phyloP scores from a whole-genome alignment of 2,329 filamentous ascomycete genomes.

The Mariannaea sp. region DNA sequence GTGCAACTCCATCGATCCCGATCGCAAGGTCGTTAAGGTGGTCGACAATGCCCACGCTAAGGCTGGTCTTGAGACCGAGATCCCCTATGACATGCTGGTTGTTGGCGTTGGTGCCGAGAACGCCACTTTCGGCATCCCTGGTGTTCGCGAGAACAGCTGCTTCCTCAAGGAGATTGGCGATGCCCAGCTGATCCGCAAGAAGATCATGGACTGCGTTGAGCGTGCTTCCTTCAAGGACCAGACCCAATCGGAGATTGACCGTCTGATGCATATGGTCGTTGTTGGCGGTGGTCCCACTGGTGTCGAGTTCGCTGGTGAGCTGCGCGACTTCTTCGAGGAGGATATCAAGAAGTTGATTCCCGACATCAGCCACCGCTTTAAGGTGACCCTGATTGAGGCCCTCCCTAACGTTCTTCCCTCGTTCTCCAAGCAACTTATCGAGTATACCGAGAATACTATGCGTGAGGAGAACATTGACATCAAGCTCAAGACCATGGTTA shows the following conservation, averaged over 20 bases:
- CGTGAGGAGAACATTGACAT: constrained; percentile 98
- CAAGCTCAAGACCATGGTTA: constrained; percentile 98
- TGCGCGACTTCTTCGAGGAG: constrained; percentile 98
- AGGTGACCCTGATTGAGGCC: constrained; percentile 96
- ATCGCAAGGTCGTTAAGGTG: constrained; percentile 86
- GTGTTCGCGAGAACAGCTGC: constrained; percentile 92
- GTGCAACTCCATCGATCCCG: constrained; percentile 91
- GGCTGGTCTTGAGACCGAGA: constrained; percentile 79
- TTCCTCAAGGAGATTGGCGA: constrained; percentile 99
- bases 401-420: constrained; percentile 95
- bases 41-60: constrained; percentile 93
- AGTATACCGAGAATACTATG: constrained; percentile 99
- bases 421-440: constrained; percentile 98
- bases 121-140: constrained; percentile 96
- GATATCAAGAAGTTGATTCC: constrained; percentile 98
- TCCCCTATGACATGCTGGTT: constrained; percentile 97
- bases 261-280: constrained; percentile 97
- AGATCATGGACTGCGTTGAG: constrained; percentile 99
- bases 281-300: constrained; percentile 93
- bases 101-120: constrained; percentile 98
- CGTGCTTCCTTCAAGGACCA: constrained; percentile 99
- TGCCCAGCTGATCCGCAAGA: constrained; percentile 94
- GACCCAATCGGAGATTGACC: constrained; percentile 82
- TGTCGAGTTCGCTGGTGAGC: constrained; percentile 97
- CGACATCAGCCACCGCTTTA: constrained; percentile 92